Evolutionary conservation across 2,329 filamentous ascomycete genomes (phyloP).

Genomic region (Sclerotinia minor): DNA sequence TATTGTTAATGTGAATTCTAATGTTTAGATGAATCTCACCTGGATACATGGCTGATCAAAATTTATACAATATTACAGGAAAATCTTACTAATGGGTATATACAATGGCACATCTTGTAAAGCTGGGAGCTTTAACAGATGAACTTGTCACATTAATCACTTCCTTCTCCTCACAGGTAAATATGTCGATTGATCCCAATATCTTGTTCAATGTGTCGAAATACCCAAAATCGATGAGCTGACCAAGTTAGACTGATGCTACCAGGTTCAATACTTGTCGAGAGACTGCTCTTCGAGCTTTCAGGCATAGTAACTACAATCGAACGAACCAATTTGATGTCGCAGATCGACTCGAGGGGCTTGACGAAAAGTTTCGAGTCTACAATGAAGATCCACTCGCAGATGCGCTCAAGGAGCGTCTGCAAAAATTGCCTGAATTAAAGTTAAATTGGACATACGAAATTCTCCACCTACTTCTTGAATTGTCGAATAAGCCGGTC

Average conservation of each 20-base stretch:
- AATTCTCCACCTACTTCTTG: constrained; percentile 72
- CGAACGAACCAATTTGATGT: constrained; percentile 78
- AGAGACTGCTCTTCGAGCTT: constrained; percentile 52
- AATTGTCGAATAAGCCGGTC: constrained; percentile 78
- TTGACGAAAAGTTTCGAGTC: constrained; percentile 85
- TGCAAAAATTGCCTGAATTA: constrained; percentile 57
- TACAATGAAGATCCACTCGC: constrained; percentile 77
- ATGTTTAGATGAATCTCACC: not conserved
- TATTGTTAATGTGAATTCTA: not conserved
- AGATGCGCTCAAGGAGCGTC: constrained; percentile 61
- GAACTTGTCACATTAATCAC: constrained; percentile 68
- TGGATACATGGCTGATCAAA: not conserved
- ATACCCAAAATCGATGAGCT: constrained; percentile 3
- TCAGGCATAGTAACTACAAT: constrained; percentile 58
- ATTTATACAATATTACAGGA: not conserved
- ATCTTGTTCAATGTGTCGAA: not conserved
- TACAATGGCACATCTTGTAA: constrained; percentile 69
- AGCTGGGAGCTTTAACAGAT: constrained; percentile 64
- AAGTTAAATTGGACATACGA: constrained; percentile 74
- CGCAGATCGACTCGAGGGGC: constrained; percentile 61
- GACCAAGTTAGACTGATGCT: constrained; percentile 36
- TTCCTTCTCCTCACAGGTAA: constrained; percentile 54
- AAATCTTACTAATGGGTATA: not conserved
- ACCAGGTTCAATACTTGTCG: constrained; percentile 47
- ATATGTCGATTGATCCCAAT: constrained; percentile 28